Conservation (phyloP, 768 basidiomycete species). For the Ephemerocybe angulata region DNA sequence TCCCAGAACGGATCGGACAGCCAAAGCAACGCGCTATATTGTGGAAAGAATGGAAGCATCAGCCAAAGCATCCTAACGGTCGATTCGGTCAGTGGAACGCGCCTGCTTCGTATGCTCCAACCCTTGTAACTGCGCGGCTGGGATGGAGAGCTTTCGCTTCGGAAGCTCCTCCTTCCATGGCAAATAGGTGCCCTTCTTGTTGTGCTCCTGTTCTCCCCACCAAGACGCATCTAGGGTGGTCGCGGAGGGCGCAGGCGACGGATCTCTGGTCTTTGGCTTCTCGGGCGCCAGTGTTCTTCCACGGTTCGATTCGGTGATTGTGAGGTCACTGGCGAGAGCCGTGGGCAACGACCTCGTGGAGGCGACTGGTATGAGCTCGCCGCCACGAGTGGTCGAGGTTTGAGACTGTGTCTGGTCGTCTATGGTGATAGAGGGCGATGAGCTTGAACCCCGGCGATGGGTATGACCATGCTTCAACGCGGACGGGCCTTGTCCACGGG, state of each 20-base stretch:
- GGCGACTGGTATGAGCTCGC: not conserved
- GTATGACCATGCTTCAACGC: not conserved
- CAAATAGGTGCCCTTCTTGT: not conserved
- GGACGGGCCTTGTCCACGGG: slow-evolving; percentile 4
- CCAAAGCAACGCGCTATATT: slow-evolving; percentile 29
- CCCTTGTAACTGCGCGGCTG: slow-evolving; percentile 10
- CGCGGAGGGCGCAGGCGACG: slow-evolving; percentile 7
- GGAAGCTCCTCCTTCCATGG: slow-evolving; percentile 12
- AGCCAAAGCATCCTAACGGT: not conserved
- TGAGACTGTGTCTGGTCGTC: too few species aligned
- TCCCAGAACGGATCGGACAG: slow-evolving; percentile 31
- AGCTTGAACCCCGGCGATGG: too few species aligned
- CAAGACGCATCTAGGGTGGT: slow-evolving; percentile 14
- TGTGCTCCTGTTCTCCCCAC: slow-evolving; percentile 11
- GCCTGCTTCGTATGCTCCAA: slow-evolving; percentile 14
- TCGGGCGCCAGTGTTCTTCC: slow-evolving; percentile 2
- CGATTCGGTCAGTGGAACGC: not conserved
- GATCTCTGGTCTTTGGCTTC: not conserved
- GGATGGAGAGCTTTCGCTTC: slow-evolving; percentile 6
- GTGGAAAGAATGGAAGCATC: not conserved
- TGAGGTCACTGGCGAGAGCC: not conserved
- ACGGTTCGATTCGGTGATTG: not conserved
- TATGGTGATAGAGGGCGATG: slow-evolving; percentile 5
- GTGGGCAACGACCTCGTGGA: slow-evolving; percentile 3
- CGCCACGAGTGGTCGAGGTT: not conserved